A percentile compares a stretch with the other conserved stretches of the same genome.
Evolutionary conservation across 345 rosid species (phyloP).

Genomic region (Euclidium syriacum): DNA sequence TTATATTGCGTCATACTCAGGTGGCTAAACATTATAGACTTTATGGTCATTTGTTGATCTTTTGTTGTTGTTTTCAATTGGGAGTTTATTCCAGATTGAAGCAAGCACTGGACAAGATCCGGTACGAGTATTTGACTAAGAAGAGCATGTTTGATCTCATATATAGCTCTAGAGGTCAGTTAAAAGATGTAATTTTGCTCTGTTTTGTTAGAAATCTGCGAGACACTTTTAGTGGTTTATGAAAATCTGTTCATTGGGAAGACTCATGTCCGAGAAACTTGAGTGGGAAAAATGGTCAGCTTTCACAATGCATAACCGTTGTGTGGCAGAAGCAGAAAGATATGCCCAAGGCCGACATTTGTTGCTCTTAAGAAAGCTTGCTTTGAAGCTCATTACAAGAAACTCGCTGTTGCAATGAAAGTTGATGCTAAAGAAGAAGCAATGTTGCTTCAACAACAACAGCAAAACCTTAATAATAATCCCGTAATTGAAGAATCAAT

Average conservation of each 20-base stretch:
- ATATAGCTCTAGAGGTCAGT: slow-evolving; percentile 53
- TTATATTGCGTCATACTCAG: too few species aligned
- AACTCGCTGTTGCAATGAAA: slow-evolving; percentile 55
- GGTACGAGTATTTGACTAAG: too few species aligned
- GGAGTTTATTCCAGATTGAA: too few species aligned
- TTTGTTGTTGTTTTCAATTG: too few species aligned
- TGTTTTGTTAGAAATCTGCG: slow-evolving; percentile 25
- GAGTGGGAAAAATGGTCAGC: slow-evolving; percentile 82
- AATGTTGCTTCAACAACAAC: slow-evolving; percentile 53
- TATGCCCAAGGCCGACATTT: slow-evolving; percentile 54
- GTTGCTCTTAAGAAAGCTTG: slow-evolving; percentile 66
- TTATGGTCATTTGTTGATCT: too few species aligned
- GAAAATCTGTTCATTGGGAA: slow-evolving; percentile 75
- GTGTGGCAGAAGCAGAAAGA: slow-evolving; percentile 61
- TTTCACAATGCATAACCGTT: slow-evolving; percentile 44
- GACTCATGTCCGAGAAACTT: slow-evolving; percentile 62
- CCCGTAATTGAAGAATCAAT: slow-evolving; percentile 22
- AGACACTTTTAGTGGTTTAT: slow-evolving; percentile 46
- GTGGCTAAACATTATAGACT: too few species aligned
- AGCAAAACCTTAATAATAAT: slow-evolving; percentile 1
- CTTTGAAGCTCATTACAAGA: slow-evolving; percentile 64
- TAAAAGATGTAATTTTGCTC: background rate
- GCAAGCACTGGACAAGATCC: too few species aligned
- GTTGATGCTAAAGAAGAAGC: slow-evolving; percentile 39
- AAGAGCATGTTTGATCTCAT: too few species aligned